Percentiles rank a stretch among this genome's conserved stretches.
phyloP scores from a whole-genome alignment of 176 grass and related monocot genomes.

The Leersia perrieri region DNA sequence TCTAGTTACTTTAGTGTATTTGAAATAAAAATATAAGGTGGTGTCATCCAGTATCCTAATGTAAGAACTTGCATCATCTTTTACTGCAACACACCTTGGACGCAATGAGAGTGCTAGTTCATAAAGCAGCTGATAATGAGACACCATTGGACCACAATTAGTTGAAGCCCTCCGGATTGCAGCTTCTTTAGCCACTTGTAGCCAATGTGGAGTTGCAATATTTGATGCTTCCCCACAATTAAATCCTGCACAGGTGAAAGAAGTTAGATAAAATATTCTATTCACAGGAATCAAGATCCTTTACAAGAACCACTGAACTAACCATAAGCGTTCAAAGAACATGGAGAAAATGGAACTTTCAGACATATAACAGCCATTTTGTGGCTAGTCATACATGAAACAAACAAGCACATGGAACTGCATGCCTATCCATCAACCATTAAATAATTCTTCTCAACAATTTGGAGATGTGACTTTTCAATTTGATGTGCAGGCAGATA shows the following conservation, averaged over 20 bases:
- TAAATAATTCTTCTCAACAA: neutral
- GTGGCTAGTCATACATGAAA: constrained; percentile 8
- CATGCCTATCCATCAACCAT: neutral
- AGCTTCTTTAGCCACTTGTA: constrained; percentile 96
- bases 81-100: constrained; percentile 58
- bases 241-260: constrained; percentile 65
- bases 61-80: constrained; percentile 16
- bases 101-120: constrained; percentile 74
- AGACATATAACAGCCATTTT: neutral
- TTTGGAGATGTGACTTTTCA: neutral
- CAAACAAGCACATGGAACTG: neutral
- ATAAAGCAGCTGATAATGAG: constrained; percentile 99
- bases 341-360: neutral
- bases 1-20: constrained; percentile 7
- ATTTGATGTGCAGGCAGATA: neutral
- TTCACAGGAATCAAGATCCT: constrained; percentile 9
- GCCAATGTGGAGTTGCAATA: constrained; percentile 94
- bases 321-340: neutral
- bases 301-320: constrained; percentile 2
- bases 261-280: constrained; percentile 28
- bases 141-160: constrained; percentile 95
- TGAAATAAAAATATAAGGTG: constrained; percentile 15
- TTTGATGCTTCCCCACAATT: constrained; percentile 99
- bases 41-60: constrained; percentile 4
- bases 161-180: constrained; percentile 99